phyloP scores from a whole-genome alignment of 2,329 filamentous ascomycete genomes.

The Chaetothyriales sp. region DNA sequence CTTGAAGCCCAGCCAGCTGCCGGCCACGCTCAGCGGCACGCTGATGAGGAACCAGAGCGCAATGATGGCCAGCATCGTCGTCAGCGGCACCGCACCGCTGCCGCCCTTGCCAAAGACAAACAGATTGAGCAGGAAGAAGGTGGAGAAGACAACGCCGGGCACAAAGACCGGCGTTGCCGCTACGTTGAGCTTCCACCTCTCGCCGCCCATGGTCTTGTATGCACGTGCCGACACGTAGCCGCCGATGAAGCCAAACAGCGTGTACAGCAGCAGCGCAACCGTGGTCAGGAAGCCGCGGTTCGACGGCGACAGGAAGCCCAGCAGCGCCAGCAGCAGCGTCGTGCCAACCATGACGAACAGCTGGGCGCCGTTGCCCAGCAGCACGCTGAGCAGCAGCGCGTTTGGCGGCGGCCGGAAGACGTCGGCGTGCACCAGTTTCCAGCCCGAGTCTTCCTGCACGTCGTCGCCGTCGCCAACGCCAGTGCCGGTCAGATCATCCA shows the following conservation, averaged over 20 bases:
- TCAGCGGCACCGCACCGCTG: constrained; percentile 87
- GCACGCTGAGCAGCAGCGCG: constrained; percentile 69
- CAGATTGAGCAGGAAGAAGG: constrained; percentile 88
- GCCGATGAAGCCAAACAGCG: constrained; percentile 78
- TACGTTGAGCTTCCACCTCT: constrained; percentile 91
- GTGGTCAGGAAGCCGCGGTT: constrained; percentile 90
- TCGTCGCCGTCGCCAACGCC: constrained; percentile 68
- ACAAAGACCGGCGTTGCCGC: constrained; percentile 72
- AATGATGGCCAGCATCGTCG: constrained; percentile 88
- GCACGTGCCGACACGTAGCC: constrained; percentile 77
- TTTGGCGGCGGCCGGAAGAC: constrained; percentile 82
- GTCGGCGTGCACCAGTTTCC: constrained; percentile 96
- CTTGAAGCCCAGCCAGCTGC: constrained; percentile 88
- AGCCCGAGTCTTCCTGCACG: constrained; percentile 92
- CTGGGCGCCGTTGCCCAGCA: constrained; percentile 87
- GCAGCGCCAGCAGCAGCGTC: constrained; percentile 82
- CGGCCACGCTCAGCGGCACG: constrained; percentile 75
- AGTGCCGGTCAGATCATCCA: constrained; percentile 76
- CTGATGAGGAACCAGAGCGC: constrained; percentile 96
- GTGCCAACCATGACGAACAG: constrained; percentile 95
- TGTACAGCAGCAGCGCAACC: constrained; percentile 86
- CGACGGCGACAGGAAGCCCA: constrained; percentile 89
- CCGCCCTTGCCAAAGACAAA: constrained; percentile 92
- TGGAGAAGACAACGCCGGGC: constrained; percentile 69
- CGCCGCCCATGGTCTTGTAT: constrained; percentile 91